Conservation (phyloP, 148 eudicot species). For the Amaranthus cruentus region DNA sequence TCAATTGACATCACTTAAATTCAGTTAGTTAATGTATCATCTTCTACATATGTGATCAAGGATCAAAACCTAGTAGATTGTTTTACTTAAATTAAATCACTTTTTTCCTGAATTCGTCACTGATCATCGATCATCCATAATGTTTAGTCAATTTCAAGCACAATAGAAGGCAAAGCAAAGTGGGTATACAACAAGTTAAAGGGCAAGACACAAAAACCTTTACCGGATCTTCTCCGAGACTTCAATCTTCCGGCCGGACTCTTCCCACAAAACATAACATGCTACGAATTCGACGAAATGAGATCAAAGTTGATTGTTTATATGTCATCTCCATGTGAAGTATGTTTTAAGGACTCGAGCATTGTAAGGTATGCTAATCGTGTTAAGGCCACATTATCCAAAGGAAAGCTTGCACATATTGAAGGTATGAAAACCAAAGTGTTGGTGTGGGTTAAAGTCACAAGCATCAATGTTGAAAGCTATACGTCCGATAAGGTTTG, state of each 20-base stretch:
- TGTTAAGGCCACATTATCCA: conserved; percentile 51
- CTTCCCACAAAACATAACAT: conserved; percentile 58
- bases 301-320: conserved; percentile 55
- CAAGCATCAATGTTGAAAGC: conserved; percentile 47
- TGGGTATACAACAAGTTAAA: conserved; percentile 38
- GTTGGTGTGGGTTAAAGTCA: conserved; percentile 77
- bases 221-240: conserved; percentile 63
- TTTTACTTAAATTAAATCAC: neutral
- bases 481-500: conserved; percentile 64
- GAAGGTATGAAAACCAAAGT: conserved; percentile 89
- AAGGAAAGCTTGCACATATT: conserved; percentile 56
- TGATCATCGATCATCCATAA: too few relatives aligned
- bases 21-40: neutral
- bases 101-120: neutral
- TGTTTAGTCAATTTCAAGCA: conserved; percentile 30
- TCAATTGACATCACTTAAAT: too few relatives aligned
- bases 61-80: neutral
- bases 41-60: too few relatives aligned
- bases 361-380: conserved; percentile 52
- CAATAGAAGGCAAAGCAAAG: conserved; percentile 36
- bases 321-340: conserved; percentile 55
- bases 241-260: conserved; percentile 65
- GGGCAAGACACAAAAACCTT: conserved; percentile 53
- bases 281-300: conserved; percentile 57
- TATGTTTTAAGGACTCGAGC: conserved; percentile 63